Conservation (phyloP, 2,329 filamentous ascomycete species). For the Penicillium janthinellum region DNA sequence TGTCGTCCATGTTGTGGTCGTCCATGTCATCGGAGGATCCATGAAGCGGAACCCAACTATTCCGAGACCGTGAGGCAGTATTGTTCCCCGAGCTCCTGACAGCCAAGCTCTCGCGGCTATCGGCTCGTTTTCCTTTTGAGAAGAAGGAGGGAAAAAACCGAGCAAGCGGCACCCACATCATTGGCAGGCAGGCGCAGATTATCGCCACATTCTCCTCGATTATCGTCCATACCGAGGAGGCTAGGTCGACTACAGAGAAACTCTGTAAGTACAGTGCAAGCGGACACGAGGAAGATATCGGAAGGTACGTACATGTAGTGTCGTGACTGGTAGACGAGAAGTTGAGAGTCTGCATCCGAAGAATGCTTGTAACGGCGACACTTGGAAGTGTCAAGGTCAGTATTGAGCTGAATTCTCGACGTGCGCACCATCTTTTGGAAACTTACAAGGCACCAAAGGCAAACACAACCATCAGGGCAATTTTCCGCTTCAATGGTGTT, state of each 20-base stretch:
- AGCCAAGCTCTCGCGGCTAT: neutral
- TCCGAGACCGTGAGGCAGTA: neutral
- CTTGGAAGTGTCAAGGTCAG: neutral
- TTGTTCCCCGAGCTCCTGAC: neutral
- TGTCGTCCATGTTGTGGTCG: neutral
- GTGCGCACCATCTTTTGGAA: neutral
- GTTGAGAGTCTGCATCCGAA: conserved; percentile 12
- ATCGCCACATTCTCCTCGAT: conserved; percentile 8
- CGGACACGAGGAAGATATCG: neutral
- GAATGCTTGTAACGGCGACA: conserved; percentile 11
- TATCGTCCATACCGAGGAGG: conserved; percentile 8
- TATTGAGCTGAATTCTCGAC: neutral
- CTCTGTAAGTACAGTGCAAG: neutral
- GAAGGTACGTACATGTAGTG: conserved; percentile 4
- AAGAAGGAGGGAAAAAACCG: conserved; percentile 3
- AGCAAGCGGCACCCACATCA: conserved; percentile 7
- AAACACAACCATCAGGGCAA: conserved; percentile 48
- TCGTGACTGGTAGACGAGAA: conserved; percentile 9
- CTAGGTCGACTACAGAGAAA: neutral
- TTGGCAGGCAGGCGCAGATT: conserved; percentile 8
- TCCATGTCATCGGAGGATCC: neutral
- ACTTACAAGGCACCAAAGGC: conserved; percentile 38
- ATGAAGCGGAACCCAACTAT: neutral
- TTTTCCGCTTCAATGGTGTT: conserved; percentile 48
- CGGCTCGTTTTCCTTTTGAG: neutral